Base-by-base conservation (phyloP, 495 filamentous ascomycete species). In the Eremomyces bilateralis region DNA sequence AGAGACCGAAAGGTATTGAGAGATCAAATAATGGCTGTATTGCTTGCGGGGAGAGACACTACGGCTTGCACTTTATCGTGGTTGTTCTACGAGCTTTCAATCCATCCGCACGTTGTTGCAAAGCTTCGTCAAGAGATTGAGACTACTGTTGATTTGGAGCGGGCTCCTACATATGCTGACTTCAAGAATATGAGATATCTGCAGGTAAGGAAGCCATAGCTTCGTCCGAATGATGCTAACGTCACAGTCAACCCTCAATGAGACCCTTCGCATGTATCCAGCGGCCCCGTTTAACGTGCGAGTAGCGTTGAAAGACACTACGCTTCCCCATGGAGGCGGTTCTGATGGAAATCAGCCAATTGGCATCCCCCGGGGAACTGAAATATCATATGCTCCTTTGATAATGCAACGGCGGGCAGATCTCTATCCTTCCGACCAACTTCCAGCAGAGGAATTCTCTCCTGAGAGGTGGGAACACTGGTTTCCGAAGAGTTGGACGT, bases 381-480 rank as follows among this genome's bases (percentile, higher is more conserved):
- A 71, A 15, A 60, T 77, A 38, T 72, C 61, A 37, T 85, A 76
- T 53, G 65, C 64, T 2, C 53, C 72, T 4, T 52, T 79, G 4
- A 53, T 69, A 3, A 78, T 93, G 78, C 83, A 93, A 49, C 76
- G 80, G 11, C 68, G 79, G 4, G 36, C 47, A 4, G 72, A 76
- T 37, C 56, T 77, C 10, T 76, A 73, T 44, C 73, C 69, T 8
- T 42, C 60, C 6, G 8, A 24, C 1, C 45, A 35, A 13, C 40
- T 62, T 15, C 58, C 62, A 36, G 63, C 68, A 0, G 51, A 60
- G 0, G 44, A 54, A 15, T 92, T 78, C 60, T 58, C 63, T 5
- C 77, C 80, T 0, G 78, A 85, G 37, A 60, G 80, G 16, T 93
- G 82, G 82, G 68, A 65, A 15, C 54, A 61, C 21, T 82, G 76